These are phyloP conservation scores for Hypoxylon sp. DNA, from an alignment of 2,329 filamentous ascomycete genomes.

Conservation along the genomic window DNA sequence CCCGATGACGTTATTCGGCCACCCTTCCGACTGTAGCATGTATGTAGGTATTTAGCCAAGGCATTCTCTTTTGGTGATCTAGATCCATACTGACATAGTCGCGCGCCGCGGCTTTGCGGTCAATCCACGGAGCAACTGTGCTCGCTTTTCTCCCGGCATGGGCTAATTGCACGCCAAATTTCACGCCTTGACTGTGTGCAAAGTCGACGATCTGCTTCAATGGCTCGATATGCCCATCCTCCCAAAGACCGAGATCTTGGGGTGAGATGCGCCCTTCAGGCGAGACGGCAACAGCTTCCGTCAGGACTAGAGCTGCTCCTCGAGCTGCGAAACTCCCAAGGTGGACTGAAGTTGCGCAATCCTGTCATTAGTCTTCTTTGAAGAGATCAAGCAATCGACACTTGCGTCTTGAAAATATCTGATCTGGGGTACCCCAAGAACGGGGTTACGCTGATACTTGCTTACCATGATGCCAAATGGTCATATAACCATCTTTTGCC, in stretches of 20 bases:
- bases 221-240: slow-evolving; percentile 55
- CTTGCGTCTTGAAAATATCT: too few species aligned
- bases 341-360: slow-evolving; percentile 49
- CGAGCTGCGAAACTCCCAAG: slow-evolving; percentile 57
- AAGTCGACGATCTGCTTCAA: slow-evolving; percentile 54
- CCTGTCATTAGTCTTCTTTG: not conserved
- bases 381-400: not conserved
- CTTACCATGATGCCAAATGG: slow-evolving; percentile 59
- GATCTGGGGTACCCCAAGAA: not conserved
- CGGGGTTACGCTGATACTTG: not conserved
- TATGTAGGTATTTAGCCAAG: not conserved
- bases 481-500: slow-evolving; percentile 59
- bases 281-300: slow-evolving; percentile 54
- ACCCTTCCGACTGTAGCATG: slow-evolving; percentile 49
- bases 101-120: slow-evolving; percentile 45
- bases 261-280: slow-evolving; percentile 57
- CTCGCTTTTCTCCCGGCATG: slow-evolving; percentile 54
- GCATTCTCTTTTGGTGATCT: not conserved
- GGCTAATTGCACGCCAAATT: slow-evolving; percentile 53
- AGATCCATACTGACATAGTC: slow-evolving; percentile 27
- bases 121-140: slow-evolving; percentile 48
- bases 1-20: slow-evolving; percentile 52
- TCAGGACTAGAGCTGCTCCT: slow-evolving; percentile 54
- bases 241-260: slow-evolving; percentile 47
- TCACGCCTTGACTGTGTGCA: slow-evolving; percentile 50